Percentiles rank a stretch among this genome's conserved stretches.
phyloP scores from a whole-genome alignment of 73 alveolate species.

The Symbiodinium natans region DNA sequence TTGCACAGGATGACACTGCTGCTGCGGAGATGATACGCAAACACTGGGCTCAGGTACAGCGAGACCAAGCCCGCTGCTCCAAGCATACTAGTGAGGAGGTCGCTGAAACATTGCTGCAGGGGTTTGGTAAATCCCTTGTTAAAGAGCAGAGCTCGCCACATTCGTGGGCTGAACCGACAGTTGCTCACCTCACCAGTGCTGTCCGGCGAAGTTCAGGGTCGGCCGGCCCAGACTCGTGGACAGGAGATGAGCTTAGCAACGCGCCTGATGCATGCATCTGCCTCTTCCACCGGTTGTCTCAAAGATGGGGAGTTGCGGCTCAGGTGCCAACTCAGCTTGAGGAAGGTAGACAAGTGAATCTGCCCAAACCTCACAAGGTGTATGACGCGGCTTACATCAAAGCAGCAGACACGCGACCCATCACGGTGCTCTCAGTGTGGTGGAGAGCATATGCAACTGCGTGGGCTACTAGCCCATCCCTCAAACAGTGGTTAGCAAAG shows the following conservation, averaged over 20 bases:
- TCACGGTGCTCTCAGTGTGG: constrained; percentile 28
- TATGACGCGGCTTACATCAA: not conserved
- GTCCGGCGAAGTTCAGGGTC: constrained; percentile 1
- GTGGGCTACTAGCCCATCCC: not conserved
- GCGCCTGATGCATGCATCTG: not conserved
- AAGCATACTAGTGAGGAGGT: not conserved
- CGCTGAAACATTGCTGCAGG: not conserved
- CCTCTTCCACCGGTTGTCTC: not conserved
- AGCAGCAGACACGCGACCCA: not conserved
- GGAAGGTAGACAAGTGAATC: not conserved
- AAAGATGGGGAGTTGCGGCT: not conserved
- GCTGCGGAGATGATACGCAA: not conserved
- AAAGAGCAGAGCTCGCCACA: not conserved
- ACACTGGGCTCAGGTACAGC: not conserved
- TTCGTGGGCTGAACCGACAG: not conserved
- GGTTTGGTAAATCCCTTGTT: not conserved
- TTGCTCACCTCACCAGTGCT: not conserved
- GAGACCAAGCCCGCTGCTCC: not conserved
- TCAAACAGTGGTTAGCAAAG: not conserved
- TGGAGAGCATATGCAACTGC: constrained; percentile 17
- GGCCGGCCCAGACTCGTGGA: constrained; percentile 29
- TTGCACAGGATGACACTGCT: not conserved
- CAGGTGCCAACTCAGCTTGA: not conserved
- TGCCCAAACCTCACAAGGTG: constrained; percentile 1
- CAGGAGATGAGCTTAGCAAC: not conserved